These are phyloP conservation scores for Paspalum notatum DNA, from an alignment of 176 grass and related monocot genomes.

Conservation along the genomic window DNA sequence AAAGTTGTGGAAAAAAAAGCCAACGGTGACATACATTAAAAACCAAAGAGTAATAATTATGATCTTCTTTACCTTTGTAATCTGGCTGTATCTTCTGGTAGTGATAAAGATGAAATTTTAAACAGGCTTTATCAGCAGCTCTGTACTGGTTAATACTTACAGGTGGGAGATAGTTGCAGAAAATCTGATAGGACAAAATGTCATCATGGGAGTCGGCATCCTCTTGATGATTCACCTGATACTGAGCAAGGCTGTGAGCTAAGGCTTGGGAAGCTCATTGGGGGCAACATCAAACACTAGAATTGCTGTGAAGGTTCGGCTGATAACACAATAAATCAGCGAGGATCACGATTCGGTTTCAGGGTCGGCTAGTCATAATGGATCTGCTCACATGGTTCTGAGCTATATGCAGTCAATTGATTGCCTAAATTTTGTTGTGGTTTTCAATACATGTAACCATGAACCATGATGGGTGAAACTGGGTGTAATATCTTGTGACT, in stretches of 20 bases:
- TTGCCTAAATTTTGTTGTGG: neutral
- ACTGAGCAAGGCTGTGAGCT: constrained; percentile 66
- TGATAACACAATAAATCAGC: neutral
- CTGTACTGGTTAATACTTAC: constrained; percentile 99
- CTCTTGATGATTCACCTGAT: constrained; percentile 67
- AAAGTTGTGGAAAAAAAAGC: no score
- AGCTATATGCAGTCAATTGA: neutral
- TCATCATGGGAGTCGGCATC: constrained; percentile 63
- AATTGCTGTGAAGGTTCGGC: neutral
- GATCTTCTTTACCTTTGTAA: constrained; percentile 10
- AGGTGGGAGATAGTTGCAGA: constrained; percentile 70
- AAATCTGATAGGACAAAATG: constrained; percentile 57
- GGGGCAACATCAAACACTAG: neutral
- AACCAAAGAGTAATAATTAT: neutral
- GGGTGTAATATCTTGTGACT: neutral
- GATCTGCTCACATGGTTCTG: neutral
- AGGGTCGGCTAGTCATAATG: neutral
- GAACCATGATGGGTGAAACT: neutral
- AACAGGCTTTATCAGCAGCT: constrained; percentile 99
- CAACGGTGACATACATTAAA: no score
- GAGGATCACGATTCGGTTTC: neutral
- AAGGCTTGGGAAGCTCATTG: constrained; percentile 17
- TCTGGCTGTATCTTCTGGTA: constrained; percentile 43
- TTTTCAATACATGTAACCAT: neutral
- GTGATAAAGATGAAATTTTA: constrained; percentile 73